Percentiles rank a stretch among this genome's conserved stretches.
phyloP scores from a whole-genome alignment of 2,329 filamentous ascomycete species.

The Herpotrichia juniperi region DNA sequence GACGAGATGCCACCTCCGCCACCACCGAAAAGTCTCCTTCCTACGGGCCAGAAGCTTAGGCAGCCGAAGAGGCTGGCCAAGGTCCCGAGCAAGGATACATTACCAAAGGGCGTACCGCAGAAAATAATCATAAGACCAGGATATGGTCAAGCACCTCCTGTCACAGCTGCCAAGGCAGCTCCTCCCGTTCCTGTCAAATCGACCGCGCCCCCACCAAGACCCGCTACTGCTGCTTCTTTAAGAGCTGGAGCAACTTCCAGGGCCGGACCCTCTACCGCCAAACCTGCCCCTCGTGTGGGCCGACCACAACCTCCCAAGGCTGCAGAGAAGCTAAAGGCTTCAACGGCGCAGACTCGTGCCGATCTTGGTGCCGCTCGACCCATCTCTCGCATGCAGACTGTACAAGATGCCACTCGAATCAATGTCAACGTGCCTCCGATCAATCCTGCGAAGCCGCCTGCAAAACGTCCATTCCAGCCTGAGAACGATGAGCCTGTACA shows the following conservation, averaged over 20 bases:
- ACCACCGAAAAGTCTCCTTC: conserved; percentile 56
- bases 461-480: conserved; percentile 76
- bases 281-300: conserved; percentile 31
- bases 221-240: conserved; percentile 41
- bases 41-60: conserved; percentile 55
- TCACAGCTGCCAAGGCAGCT: conserved; percentile 53
- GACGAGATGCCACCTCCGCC: conserved; percentile 68
- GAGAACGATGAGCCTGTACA: conserved; percentile 69
- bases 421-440: conserved; percentile 55
- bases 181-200: conserved; percentile 18
- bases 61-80: conserved; percentile 61
- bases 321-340: conserved; percentile 70
- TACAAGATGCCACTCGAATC: conserved; percentile 65
- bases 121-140: conserved; percentile 70
- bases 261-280: conserved; percentile 26
- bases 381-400: conserved; percentile 65
- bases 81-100: conserved; percentile 63
- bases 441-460: conserved; percentile 71
- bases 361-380: conserved; percentile 60
- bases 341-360: conserved; percentile 46
- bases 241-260: conserved; percentile 38
- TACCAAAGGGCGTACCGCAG: conserved; percentile 68
- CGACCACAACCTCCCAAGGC: conserved; percentile 58
- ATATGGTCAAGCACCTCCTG: conserved; percentile 53
- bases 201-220: conserved; percentile 62